Conservation (phyloP, 2,329 filamentous ascomycete species). For the Ophiocordyceps camponoti-floridani region DNA sequence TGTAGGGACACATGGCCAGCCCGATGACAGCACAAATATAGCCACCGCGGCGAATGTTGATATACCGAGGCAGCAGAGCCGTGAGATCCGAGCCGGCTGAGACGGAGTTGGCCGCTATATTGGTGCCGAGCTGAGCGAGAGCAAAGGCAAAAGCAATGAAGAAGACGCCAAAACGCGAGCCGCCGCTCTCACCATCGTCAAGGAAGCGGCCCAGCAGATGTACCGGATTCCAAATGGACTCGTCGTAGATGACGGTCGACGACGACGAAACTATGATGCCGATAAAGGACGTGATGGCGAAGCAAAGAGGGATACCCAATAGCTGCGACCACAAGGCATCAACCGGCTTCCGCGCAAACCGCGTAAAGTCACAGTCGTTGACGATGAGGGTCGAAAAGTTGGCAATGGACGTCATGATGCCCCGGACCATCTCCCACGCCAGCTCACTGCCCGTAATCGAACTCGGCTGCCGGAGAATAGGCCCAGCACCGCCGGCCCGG, state of each 20-base stretch:
- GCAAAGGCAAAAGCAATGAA: conserved; percentile 54
- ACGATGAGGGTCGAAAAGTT: conserved; percentile 82
- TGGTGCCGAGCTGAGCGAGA: conserved; percentile 69
- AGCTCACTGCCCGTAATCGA: conserved; percentile 47
- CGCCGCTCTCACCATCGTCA: conserved; percentile 43
- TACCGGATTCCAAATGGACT: conserved; percentile 59
- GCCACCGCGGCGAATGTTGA: conserved; percentile 73
- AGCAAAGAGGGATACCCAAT: conserved; percentile 51
- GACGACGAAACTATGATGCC: conserved; percentile 64
- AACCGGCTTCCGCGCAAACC: conserved; percentile 59
- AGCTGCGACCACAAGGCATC: conserved; percentile 73
- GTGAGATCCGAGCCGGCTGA: conserved; percentile 73
- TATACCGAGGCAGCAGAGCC: conserved; percentile 57
- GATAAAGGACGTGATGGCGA: conserved; percentile 69
- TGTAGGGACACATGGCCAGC: conserved; percentile 75
- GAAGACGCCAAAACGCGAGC: conserved; percentile 58
- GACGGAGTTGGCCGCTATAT: conserved; percentile 74
- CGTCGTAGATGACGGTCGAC: conserved; percentile 46
- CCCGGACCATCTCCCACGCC: conserved; percentile 67
- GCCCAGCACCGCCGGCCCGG: conserved; percentile 65
- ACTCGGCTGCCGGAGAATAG: conserved; percentile 55
- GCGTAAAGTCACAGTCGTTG: conserved; percentile 68
- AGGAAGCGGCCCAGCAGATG: conserved; percentile 49
- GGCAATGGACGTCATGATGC: conserved; percentile 76
- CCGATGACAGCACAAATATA: conserved; percentile 71